These are phyloP conservation scores for Ormosia emarginata DNA, from an alignment of 306 rosid genomes.

Conservation along the genomic window DNA sequence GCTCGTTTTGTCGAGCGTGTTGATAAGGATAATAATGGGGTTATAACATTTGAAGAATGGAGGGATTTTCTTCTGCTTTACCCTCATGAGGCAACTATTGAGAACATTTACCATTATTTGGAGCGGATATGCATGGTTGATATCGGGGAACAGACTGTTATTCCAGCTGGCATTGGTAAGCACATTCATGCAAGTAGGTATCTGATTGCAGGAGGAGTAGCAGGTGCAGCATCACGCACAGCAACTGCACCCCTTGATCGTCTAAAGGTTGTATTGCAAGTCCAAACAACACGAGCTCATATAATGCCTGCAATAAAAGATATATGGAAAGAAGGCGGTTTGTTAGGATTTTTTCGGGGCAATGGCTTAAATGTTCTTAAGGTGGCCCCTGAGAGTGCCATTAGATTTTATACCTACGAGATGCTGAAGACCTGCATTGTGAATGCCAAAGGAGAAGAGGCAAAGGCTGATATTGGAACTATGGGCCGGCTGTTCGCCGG, in stretches of 20 bases:
- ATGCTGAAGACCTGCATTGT: constrained; percentile 59
- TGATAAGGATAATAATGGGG: constrained; percentile 92
- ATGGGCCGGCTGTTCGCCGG: constrained; percentile 72
- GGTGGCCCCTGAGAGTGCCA: constrained; percentile 97
- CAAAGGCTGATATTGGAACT: constrained; percentile 58
- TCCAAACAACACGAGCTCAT: constrained; percentile 60
- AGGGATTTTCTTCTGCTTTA: constrained; percentile 91
- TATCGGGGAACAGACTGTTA: constrained; percentile 88
- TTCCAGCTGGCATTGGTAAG: constrained; percentile 84
- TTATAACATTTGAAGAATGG: constrained; percentile 96
- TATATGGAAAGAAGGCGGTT: constrained; percentile 73
- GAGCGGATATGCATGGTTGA: constrained; percentile 93
- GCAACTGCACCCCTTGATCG: constrained; percentile 96
- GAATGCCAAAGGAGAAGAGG: constrained; percentile 48
- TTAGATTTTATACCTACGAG: constrained; percentile 80
- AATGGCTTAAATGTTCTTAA: constrained; percentile 89
- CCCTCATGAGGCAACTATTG: constrained; percentile 95
- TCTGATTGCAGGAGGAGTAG: constrained; percentile 92
- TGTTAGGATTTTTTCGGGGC: constrained; percentile 86
- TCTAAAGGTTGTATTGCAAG: constrained; percentile 83
- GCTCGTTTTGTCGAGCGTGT: constrained; percentile 95
- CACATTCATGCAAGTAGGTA: constrained; percentile 81
- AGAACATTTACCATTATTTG: constrained; percentile 92
- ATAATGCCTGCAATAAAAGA: constrained; percentile 67
- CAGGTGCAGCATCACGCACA: constrained; percentile 94